These are phyloP conservation scores for Camellia granthamiana DNA, from an alignment of 148 eudicot genomes.

Conservation along the genomic window DNA sequence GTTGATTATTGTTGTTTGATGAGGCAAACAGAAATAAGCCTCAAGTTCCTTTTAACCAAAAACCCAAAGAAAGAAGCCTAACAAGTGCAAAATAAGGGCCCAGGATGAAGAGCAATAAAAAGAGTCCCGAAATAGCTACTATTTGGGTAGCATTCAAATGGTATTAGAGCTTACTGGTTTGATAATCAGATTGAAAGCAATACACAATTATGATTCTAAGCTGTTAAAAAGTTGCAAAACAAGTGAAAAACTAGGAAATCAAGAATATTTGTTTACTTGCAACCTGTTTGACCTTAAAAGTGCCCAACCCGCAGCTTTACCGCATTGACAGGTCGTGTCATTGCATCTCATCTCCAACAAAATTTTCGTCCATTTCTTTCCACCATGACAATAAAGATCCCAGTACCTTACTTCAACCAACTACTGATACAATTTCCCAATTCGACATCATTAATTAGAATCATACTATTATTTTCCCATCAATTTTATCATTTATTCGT, in stretches of 20 bases:
- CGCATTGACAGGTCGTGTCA: not conserved
- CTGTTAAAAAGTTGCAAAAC: not conserved
- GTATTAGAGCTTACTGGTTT: not conserved
- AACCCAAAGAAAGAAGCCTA: no score
- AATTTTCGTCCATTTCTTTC: not conserved
- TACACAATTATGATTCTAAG: no score
- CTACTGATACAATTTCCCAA: no score
- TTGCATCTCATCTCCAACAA: conserved; percentile 1
- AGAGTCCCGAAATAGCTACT: no score
- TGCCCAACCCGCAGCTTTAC: not conserved
- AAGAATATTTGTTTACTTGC: not conserved
- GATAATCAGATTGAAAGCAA: no score
- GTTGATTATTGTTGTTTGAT: no score
- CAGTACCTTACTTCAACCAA: not conserved
- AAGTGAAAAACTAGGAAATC: not conserved
- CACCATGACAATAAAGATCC: not conserved
- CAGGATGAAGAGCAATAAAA: no score
- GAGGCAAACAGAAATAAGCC: no score
- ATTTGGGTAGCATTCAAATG: not conserved
- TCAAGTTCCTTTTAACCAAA: no score
- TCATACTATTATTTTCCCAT: not conserved
- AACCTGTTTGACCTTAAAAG: not conserved
- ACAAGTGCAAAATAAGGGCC: no score
- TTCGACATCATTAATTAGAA: not conserved
- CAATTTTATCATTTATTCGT: not conserved